Percentiles rank a stretch among this genome's conserved stretches.
phyloP scores from a whole-genome alignment of 441 rosid species.

The Sinapis alba region DNA sequence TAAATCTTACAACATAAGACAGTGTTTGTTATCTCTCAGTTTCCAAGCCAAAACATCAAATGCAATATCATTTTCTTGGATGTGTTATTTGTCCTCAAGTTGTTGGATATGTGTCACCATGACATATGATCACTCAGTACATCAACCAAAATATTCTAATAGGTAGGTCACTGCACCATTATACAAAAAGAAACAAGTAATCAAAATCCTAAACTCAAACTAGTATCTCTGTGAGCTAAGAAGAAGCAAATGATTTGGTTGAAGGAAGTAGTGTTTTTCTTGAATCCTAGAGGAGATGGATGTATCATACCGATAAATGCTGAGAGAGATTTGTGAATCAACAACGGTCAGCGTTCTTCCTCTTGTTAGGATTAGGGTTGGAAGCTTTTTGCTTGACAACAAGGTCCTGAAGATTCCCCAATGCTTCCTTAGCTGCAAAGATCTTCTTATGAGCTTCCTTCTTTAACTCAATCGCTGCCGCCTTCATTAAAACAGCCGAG shows the following conservation, averaged over 20 bases:
- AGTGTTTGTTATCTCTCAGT: not conserved
- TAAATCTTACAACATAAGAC: not conserved
- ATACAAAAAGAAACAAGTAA: conserved; percentile 9
- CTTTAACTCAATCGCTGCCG: conserved; percentile 45
- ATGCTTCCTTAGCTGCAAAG: conserved; percentile 62
- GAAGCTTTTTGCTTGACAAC: conserved; percentile 27
- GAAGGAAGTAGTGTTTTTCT: not conserved
- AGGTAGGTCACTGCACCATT: conserved; percentile 24
- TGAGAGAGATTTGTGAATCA: not conserved
- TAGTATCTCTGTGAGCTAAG: conserved; percentile 22
- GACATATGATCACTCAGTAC: not conserved
- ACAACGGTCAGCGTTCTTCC: conserved; percentile 22
- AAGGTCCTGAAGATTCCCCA: conserved; percentile 57
- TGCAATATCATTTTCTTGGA: not conserved
- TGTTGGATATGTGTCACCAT: not conserved
- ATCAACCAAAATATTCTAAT: not conserved
- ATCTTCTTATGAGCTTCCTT: conserved; percentile 61
- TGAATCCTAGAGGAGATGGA: no score
- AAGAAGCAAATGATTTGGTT: not conserved
- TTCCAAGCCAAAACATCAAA: not conserved
- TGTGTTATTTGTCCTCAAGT: not conserved
- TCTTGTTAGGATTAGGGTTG: conserved; percentile 25
- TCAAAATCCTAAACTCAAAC: conserved; percentile 16
- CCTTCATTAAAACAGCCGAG: conserved; percentile 56
- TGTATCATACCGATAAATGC: no score